A percentile compares a stretch with the other conserved stretches of the same genome.
Conservation (phyloP, 139 green algal species). For the Chlorella sp. region DNA sequence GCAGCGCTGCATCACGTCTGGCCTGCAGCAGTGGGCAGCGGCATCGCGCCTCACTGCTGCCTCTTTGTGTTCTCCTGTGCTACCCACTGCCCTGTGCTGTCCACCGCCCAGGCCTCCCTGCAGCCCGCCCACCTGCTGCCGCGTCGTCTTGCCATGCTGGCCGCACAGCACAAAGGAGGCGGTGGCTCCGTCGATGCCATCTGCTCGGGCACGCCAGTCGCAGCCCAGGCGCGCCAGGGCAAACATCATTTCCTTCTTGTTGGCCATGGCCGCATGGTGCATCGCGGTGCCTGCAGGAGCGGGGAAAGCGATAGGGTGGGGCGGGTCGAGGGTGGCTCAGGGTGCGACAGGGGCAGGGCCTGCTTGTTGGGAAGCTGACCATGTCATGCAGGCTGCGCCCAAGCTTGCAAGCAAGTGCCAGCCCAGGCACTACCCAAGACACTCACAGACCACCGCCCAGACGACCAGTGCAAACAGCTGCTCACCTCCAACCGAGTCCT, state of each 20-base stretch:
- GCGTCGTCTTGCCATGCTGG: conserved; percentile 68
- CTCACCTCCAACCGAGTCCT: conserved; percentile 35
- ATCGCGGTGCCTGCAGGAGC: conserved; percentile 62
- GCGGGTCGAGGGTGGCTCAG: no score
- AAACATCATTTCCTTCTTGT: conserved; percentile 81
- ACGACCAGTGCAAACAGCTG: no score
- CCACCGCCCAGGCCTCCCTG: background rate
- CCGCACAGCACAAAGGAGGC: conserved; percentile 73
- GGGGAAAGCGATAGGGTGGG: background rate
- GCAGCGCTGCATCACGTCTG: no score
- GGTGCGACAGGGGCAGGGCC: no score
- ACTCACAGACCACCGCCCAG: no score
- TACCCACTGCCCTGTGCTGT: no score
- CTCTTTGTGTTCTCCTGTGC: no score
- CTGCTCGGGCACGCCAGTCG: conserved; percentile 67
- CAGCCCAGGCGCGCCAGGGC: conserved; percentile 66
- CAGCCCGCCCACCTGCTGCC: conserved; percentile 54
- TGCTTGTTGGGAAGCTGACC: no score
- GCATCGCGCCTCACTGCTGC: no score
- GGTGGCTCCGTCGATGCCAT: conserved; percentile 72
- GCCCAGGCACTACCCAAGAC: no score
- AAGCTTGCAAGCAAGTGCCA: no score
- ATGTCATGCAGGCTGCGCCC: background rate
- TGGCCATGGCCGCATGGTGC: conserved; percentile 79
- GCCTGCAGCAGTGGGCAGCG: no score